Evolutionary conservation across 2,329 filamentous ascomycete species (phyloP), one percentile per base, ranked within the genome.

Genomic region (Rhynchosporium secalis): DNA sequence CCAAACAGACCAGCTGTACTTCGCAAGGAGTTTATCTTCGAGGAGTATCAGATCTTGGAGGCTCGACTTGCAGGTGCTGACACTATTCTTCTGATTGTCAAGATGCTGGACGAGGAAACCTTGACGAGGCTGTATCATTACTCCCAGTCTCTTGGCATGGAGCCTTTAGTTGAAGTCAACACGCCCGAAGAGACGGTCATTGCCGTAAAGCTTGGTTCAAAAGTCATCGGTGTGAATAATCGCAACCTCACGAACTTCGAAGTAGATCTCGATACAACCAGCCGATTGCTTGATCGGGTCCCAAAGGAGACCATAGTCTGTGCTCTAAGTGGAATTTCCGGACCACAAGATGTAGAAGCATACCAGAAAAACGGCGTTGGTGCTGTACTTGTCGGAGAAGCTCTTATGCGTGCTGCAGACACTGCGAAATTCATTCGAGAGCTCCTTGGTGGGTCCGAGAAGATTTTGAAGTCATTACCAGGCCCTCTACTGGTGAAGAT

Each of bases 211-310:
- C 82, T 99, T 28, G 95, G 94, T 10, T 85, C 95, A 28, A 89
- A 93, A 76, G 94, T 92, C 43, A 96, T 99, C 71, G 95, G 95
- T 31, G 95, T 99, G 70, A 99, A 99, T 78, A 99, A 99, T 79
- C 88, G 95, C 60, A 96, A 99, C 72, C 82, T 99, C 12, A 94
- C 94, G 69, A 98, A 89, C 72, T 99, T 99, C 71, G 93, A 98
- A 74, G 95, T 99, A 26, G 96, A 99, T 75, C 84, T 99, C 66
- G 87, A 90, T 65, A 99, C 94, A 0, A 96, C 94, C 1, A 92
- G 90, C 72, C 88, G 94, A 29, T 79, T 99, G 55, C 91, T 96
- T 77, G 88, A 87, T 71, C 88, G 94, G 78, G 93, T 97, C 3
- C 89, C 92, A 2, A 85, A 90, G 66, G 89, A 86, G 60, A 96